A percentile compares a stretch with the other conserved stretches of the same genome.
These are phyloP conservation scores for Moesziomyces sp. DNA, from an alignment of 1,284 basidiomycete species.

Conservation along the genomic window DNA sequence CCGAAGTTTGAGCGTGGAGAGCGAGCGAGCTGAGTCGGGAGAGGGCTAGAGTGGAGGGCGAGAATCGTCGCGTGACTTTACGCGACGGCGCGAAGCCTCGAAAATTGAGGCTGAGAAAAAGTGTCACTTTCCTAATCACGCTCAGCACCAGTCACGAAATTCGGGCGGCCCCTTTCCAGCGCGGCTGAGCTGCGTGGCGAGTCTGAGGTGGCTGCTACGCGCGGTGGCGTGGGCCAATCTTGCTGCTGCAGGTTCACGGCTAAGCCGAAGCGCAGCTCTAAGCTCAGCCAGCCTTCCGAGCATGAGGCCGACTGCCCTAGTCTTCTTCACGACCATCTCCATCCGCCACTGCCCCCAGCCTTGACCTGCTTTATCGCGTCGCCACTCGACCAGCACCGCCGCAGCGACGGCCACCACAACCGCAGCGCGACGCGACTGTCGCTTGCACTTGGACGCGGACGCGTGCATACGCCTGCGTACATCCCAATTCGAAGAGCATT, in stretches of 20 bases:
- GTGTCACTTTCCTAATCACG: conserved; percentile 28
- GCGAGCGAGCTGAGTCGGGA: not conserved
- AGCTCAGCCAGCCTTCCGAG: conserved; percentile 1
- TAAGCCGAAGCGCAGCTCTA: conserved; percentile 10
- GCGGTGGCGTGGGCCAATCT: not conserved
- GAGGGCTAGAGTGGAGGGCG: not conserved
- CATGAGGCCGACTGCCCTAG: not conserved
- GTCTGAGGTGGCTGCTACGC: not conserved
- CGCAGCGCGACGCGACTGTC: conserved; percentile 3
- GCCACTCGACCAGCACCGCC: not conserved
- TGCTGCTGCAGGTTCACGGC: not conserved
- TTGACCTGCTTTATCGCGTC: not conserved
- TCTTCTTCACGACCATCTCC: conserved; percentile 1
- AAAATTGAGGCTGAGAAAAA: conserved; percentile 3
- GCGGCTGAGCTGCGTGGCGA: not conserved
- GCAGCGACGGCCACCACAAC: not conserved
- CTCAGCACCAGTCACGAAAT: conserved; percentile 3
- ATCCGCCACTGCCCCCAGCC: not conserved
- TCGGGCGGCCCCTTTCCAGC: too few relatives aligned
- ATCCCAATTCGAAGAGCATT: not conserved
- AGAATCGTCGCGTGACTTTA: conserved; percentile 40
- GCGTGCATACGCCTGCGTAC: conserved; percentile 3
- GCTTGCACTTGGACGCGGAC: not conserved
- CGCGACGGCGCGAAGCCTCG: conserved; percentile 20
- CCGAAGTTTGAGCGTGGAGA: not conserved